phyloP scores from a whole-genome alignment of 2,329 filamentous ascomycete species.

The Cephalotrichum gorgonifer region DNA sequence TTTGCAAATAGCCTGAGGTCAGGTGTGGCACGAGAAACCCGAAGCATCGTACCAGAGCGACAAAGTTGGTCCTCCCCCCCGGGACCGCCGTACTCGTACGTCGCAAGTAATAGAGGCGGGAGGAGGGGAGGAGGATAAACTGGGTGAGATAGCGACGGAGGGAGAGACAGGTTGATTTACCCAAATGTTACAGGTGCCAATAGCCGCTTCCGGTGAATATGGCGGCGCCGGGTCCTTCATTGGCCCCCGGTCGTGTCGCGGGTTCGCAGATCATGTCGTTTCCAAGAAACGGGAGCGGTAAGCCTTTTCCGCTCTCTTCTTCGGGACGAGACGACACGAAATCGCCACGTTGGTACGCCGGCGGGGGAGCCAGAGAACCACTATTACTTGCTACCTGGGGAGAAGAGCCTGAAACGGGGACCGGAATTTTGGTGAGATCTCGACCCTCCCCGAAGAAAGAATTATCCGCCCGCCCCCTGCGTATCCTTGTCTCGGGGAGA shows the following conservation, averaged over 20 bases:
- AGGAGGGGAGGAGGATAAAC: background rate
- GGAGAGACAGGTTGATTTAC: background rate
- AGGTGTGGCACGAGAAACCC: background rate
- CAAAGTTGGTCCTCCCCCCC: background rate
- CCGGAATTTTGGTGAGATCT: too few species aligned
- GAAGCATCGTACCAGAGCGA: background rate
- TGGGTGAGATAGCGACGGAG: background rate
- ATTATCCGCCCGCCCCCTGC: background rate
- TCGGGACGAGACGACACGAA: too few species aligned
- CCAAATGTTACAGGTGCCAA: slow-evolving; percentile 3
- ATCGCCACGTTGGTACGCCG: too few species aligned
- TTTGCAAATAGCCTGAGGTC: slow-evolving; percentile 2
- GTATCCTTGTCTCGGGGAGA: background rate
- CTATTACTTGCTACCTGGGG: too few species aligned
- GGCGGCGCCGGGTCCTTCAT: background rate
- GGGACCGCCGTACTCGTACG: background rate
- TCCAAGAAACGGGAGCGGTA: background rate
- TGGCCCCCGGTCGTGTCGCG: background rate
- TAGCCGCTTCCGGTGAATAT: background rate
- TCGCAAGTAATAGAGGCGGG: background rate
- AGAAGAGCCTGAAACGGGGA: slow-evolving; percentile 1
- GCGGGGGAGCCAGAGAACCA: background rate
- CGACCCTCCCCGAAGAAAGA: too few species aligned
- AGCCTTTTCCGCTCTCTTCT: background rate
- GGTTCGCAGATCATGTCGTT: slow-evolving; percentile 1